Conservation (phyloP, 2,329 filamentous ascomycete genomes). For the Penicillium sp. region DNA sequence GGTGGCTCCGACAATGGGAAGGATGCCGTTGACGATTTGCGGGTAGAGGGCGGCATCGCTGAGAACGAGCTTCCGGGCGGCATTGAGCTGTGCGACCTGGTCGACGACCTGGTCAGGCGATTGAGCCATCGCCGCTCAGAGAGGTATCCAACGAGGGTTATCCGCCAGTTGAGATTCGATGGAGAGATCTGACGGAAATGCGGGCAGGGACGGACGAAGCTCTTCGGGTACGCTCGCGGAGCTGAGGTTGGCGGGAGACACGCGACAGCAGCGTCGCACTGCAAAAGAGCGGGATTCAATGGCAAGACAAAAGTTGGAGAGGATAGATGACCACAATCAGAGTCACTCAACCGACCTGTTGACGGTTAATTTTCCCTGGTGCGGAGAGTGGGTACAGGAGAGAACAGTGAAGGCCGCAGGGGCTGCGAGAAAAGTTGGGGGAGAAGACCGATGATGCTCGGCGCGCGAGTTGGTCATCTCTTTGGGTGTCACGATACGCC, state of each 20-base stretch:
- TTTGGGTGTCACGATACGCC: background rate
- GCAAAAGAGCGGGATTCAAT: no score
- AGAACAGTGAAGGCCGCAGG: conserved; percentile 12
- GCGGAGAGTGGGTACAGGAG: conserved; percentile 4
- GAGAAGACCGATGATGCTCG: conserved; percentile 1
- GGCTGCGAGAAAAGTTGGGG: conserved; percentile 16
- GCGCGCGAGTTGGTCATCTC: background rate
- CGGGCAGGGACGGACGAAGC: conserved; percentile 6
- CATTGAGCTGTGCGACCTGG: conserved; percentile 81
- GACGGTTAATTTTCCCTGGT: background rate
- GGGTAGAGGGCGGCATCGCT: conserved; percentile 82
- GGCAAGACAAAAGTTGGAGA: no score
- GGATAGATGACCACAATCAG: no score
- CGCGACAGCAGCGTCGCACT: conserved; percentile 3
- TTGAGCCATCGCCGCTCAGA: conserved; percentile 47
- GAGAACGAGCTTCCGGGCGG: conserved; percentile 83
- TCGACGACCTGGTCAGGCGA: conserved; percentile 57
- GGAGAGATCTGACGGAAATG: conserved; percentile 1
- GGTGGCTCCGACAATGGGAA: conserved; percentile 78
- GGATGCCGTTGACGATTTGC: conserved; percentile 82
- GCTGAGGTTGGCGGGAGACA: conserved; percentile 6
- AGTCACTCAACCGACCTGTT: no score
- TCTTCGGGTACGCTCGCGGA: conserved; percentile 1
- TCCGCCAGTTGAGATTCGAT: conserved; percentile 1
- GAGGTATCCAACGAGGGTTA: conserved; percentile 6